Base-by-base conservation (phyloP, 768 basidiomycete genomes). In the Lactarius pseudohatsudake region DNA sequence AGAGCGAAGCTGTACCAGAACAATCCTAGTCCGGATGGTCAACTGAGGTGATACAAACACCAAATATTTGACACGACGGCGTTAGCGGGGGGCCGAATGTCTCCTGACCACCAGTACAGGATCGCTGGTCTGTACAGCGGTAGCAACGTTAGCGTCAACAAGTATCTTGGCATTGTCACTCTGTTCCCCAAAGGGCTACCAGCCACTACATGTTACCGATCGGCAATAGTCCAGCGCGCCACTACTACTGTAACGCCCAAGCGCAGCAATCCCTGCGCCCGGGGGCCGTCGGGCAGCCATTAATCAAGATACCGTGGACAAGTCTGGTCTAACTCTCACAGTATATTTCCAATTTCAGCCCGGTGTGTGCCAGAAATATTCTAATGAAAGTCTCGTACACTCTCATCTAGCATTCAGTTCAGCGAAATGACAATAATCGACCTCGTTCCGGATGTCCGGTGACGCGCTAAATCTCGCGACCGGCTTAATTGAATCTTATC, bases 171-270 rank as follows among this genome's bases (percentile, higher is more conserved):
- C 13, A 50, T 1, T 26, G 13, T 22, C 13, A 15, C 22, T 50
- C 47, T 53, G 15, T 11, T 53, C 26, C 47, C 26, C 13, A 11
- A 53, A 3, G 8, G 43, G 20, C 10, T 20, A 9, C 20, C 20
- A 53, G 15, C 26, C 50, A 53, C 63, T 40, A 40, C 13, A 40
- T 64, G 59, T 18, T 32, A 26, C 64, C 6, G 30, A 61, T 61
- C 10, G 26, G 54, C 43, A 45, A n/a, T 41, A 61, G 59, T 34
- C 32, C 22, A 13, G 41, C n/a, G 6, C 56, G 32, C 43, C 34
- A 34, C 56, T 28, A 22, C 36, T 2, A 34, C 34, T 10, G 8
- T 10, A 34, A 32, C 5, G 16, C 30, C 22, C 43, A 8, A 30
- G 40, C 50, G 22, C 32, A 57, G 20, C 8, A 20, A n/a, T 11